These are phyloP conservation scores for Chenopodium quinoa DNA, from an alignment of 148 eudicot species.

Conservation along the genomic window DNA sequence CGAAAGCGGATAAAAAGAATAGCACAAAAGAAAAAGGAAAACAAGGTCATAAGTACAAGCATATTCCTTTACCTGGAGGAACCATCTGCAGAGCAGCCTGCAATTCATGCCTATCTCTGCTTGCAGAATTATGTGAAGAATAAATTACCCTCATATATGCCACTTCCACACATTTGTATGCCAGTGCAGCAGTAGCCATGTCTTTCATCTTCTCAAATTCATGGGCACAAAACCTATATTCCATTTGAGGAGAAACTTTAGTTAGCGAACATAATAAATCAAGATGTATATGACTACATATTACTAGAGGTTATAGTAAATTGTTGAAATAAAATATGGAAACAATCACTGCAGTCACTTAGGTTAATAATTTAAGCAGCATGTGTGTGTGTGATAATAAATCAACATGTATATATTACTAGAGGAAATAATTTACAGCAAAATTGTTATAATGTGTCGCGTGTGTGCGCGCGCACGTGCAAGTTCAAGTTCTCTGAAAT, in stretches of 20 bases:
- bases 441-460: too few relatives aligned
- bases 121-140: constrained; percentile 56
- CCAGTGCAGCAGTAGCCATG: constrained; percentile 93
- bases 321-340: not conserved
- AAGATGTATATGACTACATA: not conserved
- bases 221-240: constrained; percentile 72
- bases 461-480: not conserved
- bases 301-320: not conserved
- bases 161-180: constrained; percentile 91
- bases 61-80: constrained; percentile 60
- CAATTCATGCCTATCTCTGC: constrained; percentile 74
- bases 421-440: too few relatives aligned
- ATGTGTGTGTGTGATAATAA: too few relatives aligned
- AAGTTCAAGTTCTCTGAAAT: not conserved
- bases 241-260: not conserved
- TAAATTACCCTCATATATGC: constrained; percentile 82
- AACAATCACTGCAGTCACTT: not conserved
- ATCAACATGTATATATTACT: too few relatives aligned
- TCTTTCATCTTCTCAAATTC: constrained; percentile 84
- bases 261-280: constrained; percentile 4
- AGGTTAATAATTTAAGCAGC: not conserved
- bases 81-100: constrained; percentile 68
- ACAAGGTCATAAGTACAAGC: not conserved
- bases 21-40: not conserved
- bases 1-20: not conserved